Base-by-base conservation (phyloP, 495 filamentous ascomycete species). In the Penicillium steckii region DNA sequence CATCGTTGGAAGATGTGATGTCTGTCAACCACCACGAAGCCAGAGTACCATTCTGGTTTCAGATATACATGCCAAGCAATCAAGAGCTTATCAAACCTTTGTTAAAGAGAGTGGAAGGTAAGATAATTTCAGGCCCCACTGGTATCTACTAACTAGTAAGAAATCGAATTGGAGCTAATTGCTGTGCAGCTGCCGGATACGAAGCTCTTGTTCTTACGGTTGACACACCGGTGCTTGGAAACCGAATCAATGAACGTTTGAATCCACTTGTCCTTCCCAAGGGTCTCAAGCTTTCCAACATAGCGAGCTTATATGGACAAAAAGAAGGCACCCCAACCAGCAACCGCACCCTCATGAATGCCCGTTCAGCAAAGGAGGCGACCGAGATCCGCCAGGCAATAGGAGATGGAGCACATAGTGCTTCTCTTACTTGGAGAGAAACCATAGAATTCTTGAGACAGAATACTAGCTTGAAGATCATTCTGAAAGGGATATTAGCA, bases 181-280 rank as follows among this genome's bases (percentile, higher is more conserved):
- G 12, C 19, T 4, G 10, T n/a, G 21, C 27, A 69, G 66, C 75
- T 62, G 83, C 90, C 33, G 91, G 91, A 18, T 95, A 89, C 73
- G 91, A 91, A 68, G 92, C 85, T 3, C 77, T 97, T 4, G 94
- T 96, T 74, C 90, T 97, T 69, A 96, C 91, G 3, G 93, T 96
- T 37, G 92, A 97, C 65, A 89, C 90, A 26, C 93, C 93, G 6
- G 88, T 95, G 62, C 80, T 96, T 4, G 84, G 83, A 0, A 85
- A 85, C 35, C 65, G 70, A 1, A 61, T 75, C 24, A 65, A 65
- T 33, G 70, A 80, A 38, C 65, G 61, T 8, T 57, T 68, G 15
- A 72, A 71, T 42, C 66, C 72, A 23, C 74, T 76, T 48, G 60
- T 61, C n/a, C 60, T 74, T 23, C 75, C 75, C 4, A 12, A 41